These are phyloP conservation scores for Pleurotus giganteus DNA, from an alignment of 768 basidiomycete species.

Conservation along the genomic window DNA sequence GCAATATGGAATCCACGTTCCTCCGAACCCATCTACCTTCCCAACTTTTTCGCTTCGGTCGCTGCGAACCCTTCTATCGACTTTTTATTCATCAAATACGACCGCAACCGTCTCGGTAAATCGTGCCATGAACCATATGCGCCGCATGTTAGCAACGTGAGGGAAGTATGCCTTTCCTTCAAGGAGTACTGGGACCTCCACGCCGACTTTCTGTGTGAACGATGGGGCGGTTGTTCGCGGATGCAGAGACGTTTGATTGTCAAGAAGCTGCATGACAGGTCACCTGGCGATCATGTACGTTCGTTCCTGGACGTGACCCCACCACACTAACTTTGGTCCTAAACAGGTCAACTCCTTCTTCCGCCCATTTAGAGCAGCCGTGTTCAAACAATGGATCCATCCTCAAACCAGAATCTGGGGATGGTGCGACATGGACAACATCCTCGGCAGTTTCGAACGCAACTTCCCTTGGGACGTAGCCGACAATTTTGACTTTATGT, in stretches of 20 bases:
- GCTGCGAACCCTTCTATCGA: slow-evolving; percentile 12
- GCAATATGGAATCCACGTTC: slow-evolving; percentile 7
- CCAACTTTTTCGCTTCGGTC: slow-evolving; percentile 11
- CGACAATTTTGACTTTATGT: slow-evolving; percentile 2
- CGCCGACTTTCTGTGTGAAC: neutral
- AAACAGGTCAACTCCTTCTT: slow-evolving; percentile 8
- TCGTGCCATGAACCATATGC: neutral
- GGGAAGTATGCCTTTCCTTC: neutral
- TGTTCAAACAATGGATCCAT: slow-evolving; percentile 11
- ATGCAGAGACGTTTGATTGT: neutral
- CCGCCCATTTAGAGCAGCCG: slow-evolving; percentile 6
- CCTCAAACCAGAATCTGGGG: slow-evolving; percentile 11
- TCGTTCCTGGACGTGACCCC: neutral
- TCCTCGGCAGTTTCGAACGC: slow-evolving; percentile 8
- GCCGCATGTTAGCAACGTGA: neutral
- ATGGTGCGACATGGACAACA: slow-evolving; percentile 13
- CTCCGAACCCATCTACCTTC: slow-evolving; percentile 3
- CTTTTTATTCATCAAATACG: slow-evolving; percentile 10
- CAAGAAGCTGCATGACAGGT: neutral
- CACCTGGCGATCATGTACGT: slow-evolving; percentile 1
- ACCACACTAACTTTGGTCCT: neutral
- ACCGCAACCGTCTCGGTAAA: neutral
- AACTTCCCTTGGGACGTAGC: slow-evolving; percentile 12
- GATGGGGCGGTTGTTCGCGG: neutral
- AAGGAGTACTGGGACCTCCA: slow-evolving; percentile 1